phyloP scores from a whole-genome alignment of 108 stramenopile species.

The Nitzschia sp. region DNA sequence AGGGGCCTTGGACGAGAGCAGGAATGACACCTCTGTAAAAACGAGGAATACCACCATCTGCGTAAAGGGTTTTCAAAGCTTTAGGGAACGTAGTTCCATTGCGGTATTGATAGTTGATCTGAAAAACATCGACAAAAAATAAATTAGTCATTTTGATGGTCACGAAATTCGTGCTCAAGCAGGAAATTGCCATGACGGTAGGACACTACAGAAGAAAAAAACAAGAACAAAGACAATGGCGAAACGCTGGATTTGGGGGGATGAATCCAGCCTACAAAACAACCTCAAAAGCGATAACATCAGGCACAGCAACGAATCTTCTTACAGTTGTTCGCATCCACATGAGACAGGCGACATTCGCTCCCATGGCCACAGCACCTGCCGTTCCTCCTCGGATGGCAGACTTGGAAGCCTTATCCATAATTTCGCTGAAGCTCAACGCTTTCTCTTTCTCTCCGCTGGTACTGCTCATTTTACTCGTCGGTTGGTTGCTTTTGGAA shows the following conservation, averaged over 20 bases:
- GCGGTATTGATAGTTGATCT: conserved; percentile 98
- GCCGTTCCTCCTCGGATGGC: conserved; percentile 84
- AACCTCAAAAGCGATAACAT: not conserved
- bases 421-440: conserved; percentile 59
- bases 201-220: not conserved
- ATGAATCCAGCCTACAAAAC: too few relatives aligned
- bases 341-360: conserved; percentile 87
- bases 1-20: conserved; percentile 90
- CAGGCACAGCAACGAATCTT: not conserved
- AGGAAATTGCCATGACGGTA: not conserved
- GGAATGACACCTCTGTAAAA: conserved; percentile 95
- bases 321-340: conserved; percentile 84
- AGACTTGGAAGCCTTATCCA: conserved; percentile 61
- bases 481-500: too few relatives aligned
- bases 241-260: too few relatives aligned
- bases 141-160: not conserved
- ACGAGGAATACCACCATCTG: conserved; percentile 94
- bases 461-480: too few relatives aligned
- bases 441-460: conserved; percentile 4
- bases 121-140: conserved; percentile 1
- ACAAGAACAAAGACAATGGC: not conserved
- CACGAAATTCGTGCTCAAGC: too few relatives aligned
- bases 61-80: conserved; percentile 89
- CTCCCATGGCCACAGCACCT: conserved; percentile 84
- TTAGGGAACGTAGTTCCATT: conserved; percentile 90